phyloP scores from a whole-genome alignment of 306 rosid species.

The Parietaria judaica region DNA sequence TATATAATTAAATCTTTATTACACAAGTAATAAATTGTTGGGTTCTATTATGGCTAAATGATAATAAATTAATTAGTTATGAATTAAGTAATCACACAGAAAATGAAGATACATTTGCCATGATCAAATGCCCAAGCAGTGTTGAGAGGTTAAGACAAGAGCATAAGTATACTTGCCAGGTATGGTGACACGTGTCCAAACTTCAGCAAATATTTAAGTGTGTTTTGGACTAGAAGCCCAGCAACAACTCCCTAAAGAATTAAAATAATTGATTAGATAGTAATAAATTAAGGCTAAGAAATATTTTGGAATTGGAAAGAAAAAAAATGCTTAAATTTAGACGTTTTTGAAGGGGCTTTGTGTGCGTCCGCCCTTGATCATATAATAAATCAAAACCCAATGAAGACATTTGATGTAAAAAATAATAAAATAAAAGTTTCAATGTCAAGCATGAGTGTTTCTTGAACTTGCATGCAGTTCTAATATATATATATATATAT shows the following conservation, averaged over 20 bases:
- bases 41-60: too few species aligned
- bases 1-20: too few species aligned
- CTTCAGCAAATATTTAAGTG: slow-evolving; percentile 76
- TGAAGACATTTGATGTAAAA: not conserved
- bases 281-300: not conserved
- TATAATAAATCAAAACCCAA: not conserved
- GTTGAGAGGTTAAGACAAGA: not conserved
- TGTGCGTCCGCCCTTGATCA: not conserved
- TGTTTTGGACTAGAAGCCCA: slow-evolving; percentile 90
- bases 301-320: too few species aligned
- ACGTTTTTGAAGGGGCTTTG: not conserved
- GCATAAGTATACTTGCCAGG: slow-evolving; percentile 44
- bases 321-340: too few species aligned
- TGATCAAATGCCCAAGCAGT: not conserved
- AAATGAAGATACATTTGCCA: not conserved
- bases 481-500: too few species aligned
- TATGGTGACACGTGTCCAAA: slow-evolving; percentile 84
- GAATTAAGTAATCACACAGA: too few species aligned
- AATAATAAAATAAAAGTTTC: too few species aligned
- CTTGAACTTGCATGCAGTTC: too few species aligned
- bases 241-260: slow-evolving; percentile 84
- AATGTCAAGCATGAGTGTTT: too few species aligned
- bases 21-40: too few species aligned
- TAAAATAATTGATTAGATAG: slow-evolving; percentile 10
- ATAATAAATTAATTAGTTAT: too few species aligned